Conservation (phyloP, 148 eudicot genomes). For the Amaranthus palmeri region DNA sequence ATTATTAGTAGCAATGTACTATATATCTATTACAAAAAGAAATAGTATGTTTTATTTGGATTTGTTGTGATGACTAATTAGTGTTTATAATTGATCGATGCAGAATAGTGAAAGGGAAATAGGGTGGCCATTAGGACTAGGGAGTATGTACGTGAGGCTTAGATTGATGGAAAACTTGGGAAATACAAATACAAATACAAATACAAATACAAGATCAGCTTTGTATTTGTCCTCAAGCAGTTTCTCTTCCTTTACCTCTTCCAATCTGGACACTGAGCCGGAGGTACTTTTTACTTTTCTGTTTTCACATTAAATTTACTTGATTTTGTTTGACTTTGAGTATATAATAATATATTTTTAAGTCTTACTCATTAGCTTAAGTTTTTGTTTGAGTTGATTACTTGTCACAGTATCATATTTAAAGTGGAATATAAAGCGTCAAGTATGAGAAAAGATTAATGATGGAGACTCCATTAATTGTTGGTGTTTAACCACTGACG, state of each 20-base stretch:
- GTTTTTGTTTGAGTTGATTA: neutral
- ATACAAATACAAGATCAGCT: slow-evolving; percentile 10
- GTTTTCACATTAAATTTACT: neutral
- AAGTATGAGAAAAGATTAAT: too few species aligned
- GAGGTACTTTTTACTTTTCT: slow-evolving; percentile 33
- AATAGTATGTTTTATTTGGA: too few species aligned
- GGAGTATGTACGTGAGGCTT: slow-evolving; percentile 46
- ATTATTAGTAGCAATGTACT: too few species aligned
- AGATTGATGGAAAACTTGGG: slow-evolving; percentile 20
- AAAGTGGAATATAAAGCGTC: too few species aligned
- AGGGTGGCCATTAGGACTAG: slow-evolving; percentile 72
- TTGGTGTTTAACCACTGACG: too few species aligned
- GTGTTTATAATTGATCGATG: neutral
- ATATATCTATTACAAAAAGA: too few species aligned
- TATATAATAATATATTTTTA: neutral
- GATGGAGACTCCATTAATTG: too few species aligned
- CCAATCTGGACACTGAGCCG: slow-evolving; percentile 69
- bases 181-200: neutral
- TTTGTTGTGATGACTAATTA: too few species aligned
- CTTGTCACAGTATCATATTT: neutral
- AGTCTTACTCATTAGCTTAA: neutral
- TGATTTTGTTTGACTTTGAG: too few species aligned
- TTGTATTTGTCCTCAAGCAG: slow-evolving; percentile 33
- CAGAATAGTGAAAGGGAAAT: slow-evolving; percentile 28
- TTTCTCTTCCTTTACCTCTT: slow-evolving; percentile 59